Conservation (phyloP, 2,329 filamentous ascomycete species). For the Eurotiales sp. region DNA sequence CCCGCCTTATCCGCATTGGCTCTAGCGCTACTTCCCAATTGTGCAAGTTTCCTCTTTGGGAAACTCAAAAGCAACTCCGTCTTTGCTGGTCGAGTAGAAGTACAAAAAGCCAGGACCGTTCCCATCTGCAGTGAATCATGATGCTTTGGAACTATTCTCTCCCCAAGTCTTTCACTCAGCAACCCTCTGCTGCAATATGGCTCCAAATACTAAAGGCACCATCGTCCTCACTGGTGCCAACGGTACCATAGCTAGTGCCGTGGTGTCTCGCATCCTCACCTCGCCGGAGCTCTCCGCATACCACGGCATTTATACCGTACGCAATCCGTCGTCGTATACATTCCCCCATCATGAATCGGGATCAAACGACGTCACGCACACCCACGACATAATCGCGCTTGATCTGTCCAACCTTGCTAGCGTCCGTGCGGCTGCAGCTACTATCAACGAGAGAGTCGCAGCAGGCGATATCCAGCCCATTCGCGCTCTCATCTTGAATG, state of each 20-base stretch:
- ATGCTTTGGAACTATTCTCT: too few relatives aligned
- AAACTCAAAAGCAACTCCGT: too few relatives aligned
- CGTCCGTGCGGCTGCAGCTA: slow-evolving; percentile 16
- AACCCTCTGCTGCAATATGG: too few relatives aligned
- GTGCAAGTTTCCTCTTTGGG: too few relatives aligned
- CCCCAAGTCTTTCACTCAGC: too few relatives aligned
- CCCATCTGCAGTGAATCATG: too few relatives aligned
- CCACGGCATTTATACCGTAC: slow-evolving; percentile 21
- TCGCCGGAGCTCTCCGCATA: slow-evolving; percentile 18
- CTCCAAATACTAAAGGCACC: slow-evolving; percentile 14
- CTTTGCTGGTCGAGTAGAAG: too few relatives aligned
- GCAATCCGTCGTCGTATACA: slow-evolving; percentile 4
- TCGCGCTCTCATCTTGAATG: slow-evolving; percentile 37
- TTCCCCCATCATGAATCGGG: background rate
- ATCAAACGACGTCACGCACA: background rate
- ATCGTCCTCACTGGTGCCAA: slow-evolving; percentile 13
- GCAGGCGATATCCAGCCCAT: slow-evolving; percentile 37
- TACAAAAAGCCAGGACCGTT: too few relatives aligned
- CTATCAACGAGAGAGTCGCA: slow-evolving; percentile 20
- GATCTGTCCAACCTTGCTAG: slow-evolving; percentile 17
- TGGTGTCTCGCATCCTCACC: slow-evolving; percentile 15
- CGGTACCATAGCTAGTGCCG: slow-evolving; percentile 10
- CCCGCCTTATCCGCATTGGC: too few relatives aligned
- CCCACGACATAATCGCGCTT: slow-evolving; percentile 9
- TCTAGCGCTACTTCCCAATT: too few relatives aligned